Evolutionary conservation across 371 early-diverging fungal species (phyloP).

Genomic region (Mortierella polycephala): DNA sequence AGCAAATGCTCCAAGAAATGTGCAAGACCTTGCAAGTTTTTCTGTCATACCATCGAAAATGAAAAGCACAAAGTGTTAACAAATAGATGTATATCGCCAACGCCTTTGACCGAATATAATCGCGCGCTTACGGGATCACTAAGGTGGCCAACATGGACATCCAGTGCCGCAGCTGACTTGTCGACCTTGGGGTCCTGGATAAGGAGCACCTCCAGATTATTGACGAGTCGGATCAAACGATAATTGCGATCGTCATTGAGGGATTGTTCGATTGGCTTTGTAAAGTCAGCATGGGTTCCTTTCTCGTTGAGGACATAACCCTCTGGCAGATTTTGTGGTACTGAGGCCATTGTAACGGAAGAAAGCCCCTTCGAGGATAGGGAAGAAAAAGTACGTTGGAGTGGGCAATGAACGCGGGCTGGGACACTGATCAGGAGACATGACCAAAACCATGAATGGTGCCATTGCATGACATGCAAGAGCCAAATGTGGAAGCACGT

Average conservation of each 20-base stretch:
- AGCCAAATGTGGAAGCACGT: too few species aligned
- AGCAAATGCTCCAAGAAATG: slow-evolving; percentile 99
- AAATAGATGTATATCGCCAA: too few species aligned
- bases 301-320: slow-evolving; percentile 38
- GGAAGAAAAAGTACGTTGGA: not conserved
- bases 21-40: slow-evolving; percentile 90
- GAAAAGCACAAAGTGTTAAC: not conserved
- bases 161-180: slow-evolving; percentile 91
- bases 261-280: slow-evolving; percentile 62
- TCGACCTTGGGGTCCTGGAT: slow-evolving; percentile 87
- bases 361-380: not conserved
- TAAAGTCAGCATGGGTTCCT: slow-evolving; percentile 40
- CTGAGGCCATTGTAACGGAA: slow-evolving; percentile 12
- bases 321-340: slow-evolving; percentile 24
- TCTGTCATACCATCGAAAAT: slow-evolving; percentile 28
- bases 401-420: not conserved
- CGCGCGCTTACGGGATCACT: slow-evolving; percentile 75
- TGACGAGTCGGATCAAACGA: slow-evolving; percentile 82
- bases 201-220: slow-evolving; percentile 83
- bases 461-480: too few species aligned
- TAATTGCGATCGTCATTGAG: slow-evolving; percentile 86
- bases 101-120: too few species aligned
- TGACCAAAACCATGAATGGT: too few species aligned
- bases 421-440: too few species aligned
- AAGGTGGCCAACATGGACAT: slow-evolving; percentile 93